phyloP scores from a whole-genome alignment of 106 monocot species.

The Allium sativum region DNA sequence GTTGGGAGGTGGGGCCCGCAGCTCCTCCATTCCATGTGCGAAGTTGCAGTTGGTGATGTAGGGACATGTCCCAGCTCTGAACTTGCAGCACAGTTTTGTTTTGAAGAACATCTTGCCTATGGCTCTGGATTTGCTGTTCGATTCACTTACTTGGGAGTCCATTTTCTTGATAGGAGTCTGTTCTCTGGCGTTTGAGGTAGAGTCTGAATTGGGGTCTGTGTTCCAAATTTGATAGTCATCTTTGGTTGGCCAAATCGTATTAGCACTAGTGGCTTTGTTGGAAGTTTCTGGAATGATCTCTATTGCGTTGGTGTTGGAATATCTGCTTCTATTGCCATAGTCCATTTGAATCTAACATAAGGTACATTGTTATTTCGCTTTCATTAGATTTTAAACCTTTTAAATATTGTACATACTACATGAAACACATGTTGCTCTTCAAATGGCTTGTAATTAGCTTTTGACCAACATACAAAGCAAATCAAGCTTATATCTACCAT shows the following conservation, averaged over 20 bases:
- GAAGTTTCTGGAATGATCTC: conserved; percentile 55
- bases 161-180: conserved; percentile 62
- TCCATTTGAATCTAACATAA: conserved; percentile 7
- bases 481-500: no score
- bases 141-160: conserved; percentile 10
- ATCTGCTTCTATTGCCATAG: conserved; percentile 19
- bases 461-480: no score
- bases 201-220: conserved; percentile 20
- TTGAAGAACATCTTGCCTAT: conserved; percentile 98
- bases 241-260: conserved; percentile 67
- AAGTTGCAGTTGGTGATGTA: conserved; percentile 94
- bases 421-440: no score
- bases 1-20: conserved; percentile 83
- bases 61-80: conserved; percentile 81
- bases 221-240: conserved; percentile 59
- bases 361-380: no score
- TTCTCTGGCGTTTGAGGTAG: conserved; percentile 52
- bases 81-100: conserved; percentile 97
- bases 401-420: no score
- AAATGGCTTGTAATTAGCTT: no score
- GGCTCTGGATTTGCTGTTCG: conserved; percentile 42
- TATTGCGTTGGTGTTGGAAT: conserved; percentile 35
- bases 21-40: conserved; percentile 92
- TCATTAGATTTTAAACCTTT: no score
- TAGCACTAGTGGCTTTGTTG: conserved; percentile 10